phyloP scores from a whole-genome alignment of 805 yeast genomes.

The Priceomyces melissophilus region DNA sequence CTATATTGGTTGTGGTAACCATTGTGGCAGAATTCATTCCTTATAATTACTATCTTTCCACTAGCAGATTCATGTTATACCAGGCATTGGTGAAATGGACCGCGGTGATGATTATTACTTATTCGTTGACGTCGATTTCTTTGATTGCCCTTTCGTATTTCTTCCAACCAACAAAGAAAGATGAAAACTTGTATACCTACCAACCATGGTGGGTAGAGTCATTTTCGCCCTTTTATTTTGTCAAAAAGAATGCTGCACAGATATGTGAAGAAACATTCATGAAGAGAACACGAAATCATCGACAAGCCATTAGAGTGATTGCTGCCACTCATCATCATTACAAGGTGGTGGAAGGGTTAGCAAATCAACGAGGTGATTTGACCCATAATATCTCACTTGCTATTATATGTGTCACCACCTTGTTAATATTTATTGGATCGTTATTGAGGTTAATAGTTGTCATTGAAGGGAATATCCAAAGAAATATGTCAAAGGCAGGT shows the following conservation, averaged over 20 bases:
- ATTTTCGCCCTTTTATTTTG: slow-evolving; percentile 57
- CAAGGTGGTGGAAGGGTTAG: slow-evolving; percentile 28
- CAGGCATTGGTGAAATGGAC: slow-evolving; percentile 50
- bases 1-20: slow-evolving; percentile 60
- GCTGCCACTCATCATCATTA: slow-evolving; percentile 51
- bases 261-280: slow-evolving; percentile 43
- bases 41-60: slow-evolving; percentile 49
- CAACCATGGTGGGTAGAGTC: slow-evolving; percentile 80
- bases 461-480: slow-evolving; percentile 22
- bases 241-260: slow-evolving; percentile 46
- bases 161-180: slow-evolving; percentile 51
- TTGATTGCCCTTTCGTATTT: slow-evolving; percentile 51
- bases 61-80: slow-evolving; percentile 44
- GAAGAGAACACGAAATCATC: slow-evolving; percentile 44
- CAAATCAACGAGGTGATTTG: slow-evolving; percentile 39
- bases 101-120: slow-evolving; percentile 32
- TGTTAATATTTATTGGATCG: slow-evolving; percentile 49
- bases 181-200: slow-evolving; percentile 52
- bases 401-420: slow-evolving; percentile 44
- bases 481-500: slow-evolving; percentile 17
- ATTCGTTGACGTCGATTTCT: slow-evolving; percentile 50
- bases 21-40: slow-evolving; percentile 64
- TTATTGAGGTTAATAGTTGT: slow-evolving; percentile 47
- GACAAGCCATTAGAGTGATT: slow-evolving; percentile 55
- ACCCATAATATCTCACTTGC: slow-evolving; percentile 51